A percentile compares a stretch with the other conserved stretches of the same genome.
Evolutionary conservation across 2,329 filamentous ascomycete species (phyloP).

Genomic region (Apiospora rasikravindrae): DNA sequence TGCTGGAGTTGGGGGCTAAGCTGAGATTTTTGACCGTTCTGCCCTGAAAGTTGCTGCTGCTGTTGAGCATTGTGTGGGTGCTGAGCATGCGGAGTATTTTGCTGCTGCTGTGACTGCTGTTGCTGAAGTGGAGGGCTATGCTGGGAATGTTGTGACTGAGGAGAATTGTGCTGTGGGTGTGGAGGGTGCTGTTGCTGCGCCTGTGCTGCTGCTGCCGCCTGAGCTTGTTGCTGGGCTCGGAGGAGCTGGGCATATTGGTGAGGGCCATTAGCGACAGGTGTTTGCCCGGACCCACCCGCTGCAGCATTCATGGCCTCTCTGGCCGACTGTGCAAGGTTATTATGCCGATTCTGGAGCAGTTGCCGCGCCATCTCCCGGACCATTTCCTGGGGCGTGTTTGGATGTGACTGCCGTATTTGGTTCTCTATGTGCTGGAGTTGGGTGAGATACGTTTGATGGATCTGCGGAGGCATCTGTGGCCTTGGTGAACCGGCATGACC

Average conservation of each 20-base stretch:
- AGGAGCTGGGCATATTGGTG: conserved; percentile 66
- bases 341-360: conserved; percentile 52
- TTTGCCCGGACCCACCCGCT: conserved; percentile 54
- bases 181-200: conserved; percentile 22
- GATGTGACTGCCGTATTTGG: conserved; percentile 57
- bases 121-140: conserved; percentile 24
- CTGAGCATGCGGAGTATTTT: conserved; percentile 34
- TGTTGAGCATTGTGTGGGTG: conserved; percentile 29
- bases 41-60: conserved; percentile 35
- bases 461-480: conserved; percentile 47
- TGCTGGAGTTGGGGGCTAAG: conserved; percentile 44
- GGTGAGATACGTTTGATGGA: conserved; percentile 52
- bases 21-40: conserved; percentile 61
- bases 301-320: conserved; percentile 57
- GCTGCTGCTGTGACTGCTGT: conserved; percentile 50
- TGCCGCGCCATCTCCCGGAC: conserved; percentile 58
- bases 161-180: conserved; percentile 1
- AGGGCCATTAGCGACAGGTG: conserved; percentile 56
- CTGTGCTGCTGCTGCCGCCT: conserved; percentile 26
- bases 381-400: conserved; percentile 55
- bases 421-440: conserved; percentile 59
- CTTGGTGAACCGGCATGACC: conserved; percentile 52
- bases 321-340: conserved; percentile 44
- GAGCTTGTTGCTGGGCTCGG: conserved; percentile 58
- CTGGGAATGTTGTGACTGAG: conserved; percentile 25